Evolutionary conservation across 1,284 basidiomycete species (phyloP), one percentile per base, ranked within the genome.

Genomic region (Entoloma clypeatum): DNA sequence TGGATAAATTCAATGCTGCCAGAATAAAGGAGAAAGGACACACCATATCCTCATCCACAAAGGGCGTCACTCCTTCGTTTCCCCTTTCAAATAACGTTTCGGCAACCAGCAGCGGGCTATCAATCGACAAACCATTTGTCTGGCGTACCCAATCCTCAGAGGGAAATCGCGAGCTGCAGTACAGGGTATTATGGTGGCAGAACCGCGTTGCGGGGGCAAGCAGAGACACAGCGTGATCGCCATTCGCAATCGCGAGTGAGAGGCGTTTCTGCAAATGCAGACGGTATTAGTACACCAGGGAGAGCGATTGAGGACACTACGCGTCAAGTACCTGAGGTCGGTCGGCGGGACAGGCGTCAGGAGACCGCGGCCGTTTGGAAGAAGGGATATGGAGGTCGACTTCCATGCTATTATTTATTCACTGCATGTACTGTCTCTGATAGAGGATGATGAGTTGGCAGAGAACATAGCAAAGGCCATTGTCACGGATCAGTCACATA

Each of bases 71-170:
- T 17, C 35, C 13, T 25, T 47, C 43, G 19, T 18, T 21, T 21
- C 32, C 39, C 18, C 36, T 28, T 7, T 43, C 23, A 27, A n/a
- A n/a, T n/a, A n/a, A n/a, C n/a, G n/a, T n/a, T n/a, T n/a, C n/a
- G n/a, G n/a, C n/a, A n/a, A n/a, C n/a, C n/a, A n/a, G n/a, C n/a
- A 67, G 52, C n/a, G 79, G 77, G 46, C 75, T 78, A 44, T 73
- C 68, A 27, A 85, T 79, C 14, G 71, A 69, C 44, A 84, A 64
- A 13, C 69, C 76, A 44, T 73, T 67, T 7, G 82, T 72, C 51
- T 77, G 78, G 42, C 69, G 67, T 9, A 84, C 80, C 82, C 80
- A 84, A 51, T 85, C 81, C 44, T 83, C 81, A 4, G 75, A 69
- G 7, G 62, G 54, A 36, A 69, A 62, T 13, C 67, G 58, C 47